These are phyloP conservation scores for Ceratobasidium sp. DNA, from an alignment of 1,284 basidiomycete genomes.

Conservation along the genomic window DNA sequence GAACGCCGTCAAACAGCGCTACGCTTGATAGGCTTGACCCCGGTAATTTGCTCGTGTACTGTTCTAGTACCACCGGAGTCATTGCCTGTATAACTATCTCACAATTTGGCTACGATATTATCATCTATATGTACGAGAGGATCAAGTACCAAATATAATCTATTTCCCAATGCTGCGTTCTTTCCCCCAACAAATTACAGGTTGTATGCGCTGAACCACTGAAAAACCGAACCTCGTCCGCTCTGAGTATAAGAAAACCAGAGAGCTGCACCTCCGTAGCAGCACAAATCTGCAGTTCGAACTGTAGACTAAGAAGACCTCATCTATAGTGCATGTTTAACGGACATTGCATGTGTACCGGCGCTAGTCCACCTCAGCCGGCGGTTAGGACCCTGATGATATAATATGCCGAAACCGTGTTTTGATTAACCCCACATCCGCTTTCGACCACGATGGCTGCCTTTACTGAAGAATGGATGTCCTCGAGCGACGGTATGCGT, in stretches of 20 bases:
- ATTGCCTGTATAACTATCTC: conserved; percentile 13
- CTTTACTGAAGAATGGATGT: conserved; percentile 65
- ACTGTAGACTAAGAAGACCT: no score
- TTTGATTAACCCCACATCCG: background rate
- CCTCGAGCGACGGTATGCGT: conserved; percentile 69
- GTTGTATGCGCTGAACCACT: no score
- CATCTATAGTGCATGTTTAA: no score
- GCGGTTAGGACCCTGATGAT: background rate
- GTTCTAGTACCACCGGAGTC: background rate
- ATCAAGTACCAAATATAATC: conserved; percentile 12
- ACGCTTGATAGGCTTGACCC: conserved; percentile 26
- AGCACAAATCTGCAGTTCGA: no score
- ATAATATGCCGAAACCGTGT: background rate
- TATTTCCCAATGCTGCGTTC: background rate
- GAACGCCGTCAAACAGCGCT: conserved; percentile 35
- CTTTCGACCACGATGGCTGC: conserved; percentile 34
- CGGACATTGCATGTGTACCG: no score
- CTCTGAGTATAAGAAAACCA: no score
- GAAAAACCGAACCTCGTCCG: no score
- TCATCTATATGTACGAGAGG: conserved; percentile 14
- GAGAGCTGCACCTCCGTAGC: no score
- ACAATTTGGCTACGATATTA: conserved; percentile 16
- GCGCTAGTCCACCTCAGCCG: no score
- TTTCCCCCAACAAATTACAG: no score
- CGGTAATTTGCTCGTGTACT: background rate